A percentile compares a stretch with the other conserved stretches of the same genome.
phyloP scores from a whole-genome alignment of 495 filamentous ascomycete species.

The Penicillium ochrochloron region DNA sequence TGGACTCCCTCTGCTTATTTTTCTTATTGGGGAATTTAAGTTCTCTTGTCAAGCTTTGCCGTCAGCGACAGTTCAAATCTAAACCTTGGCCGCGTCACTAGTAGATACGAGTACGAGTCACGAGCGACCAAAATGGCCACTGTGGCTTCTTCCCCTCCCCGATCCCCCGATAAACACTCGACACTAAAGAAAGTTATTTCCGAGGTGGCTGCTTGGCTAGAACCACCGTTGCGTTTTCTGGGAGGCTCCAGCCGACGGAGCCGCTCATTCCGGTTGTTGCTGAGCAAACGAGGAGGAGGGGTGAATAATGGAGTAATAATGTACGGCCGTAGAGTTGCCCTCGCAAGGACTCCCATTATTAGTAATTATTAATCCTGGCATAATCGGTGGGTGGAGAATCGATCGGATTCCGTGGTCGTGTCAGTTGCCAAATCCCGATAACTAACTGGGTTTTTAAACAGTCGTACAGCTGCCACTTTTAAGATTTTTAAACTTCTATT shows the following conservation, averaged over 20 bases:
- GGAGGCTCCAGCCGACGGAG: conserved; percentile 28
- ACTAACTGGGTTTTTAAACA: conserved; percentile 17
- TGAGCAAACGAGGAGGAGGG: neutral
- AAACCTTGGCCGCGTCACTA: conserved; percentile 29
- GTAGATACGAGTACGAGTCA: conserved; percentile 36
- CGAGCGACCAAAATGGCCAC: conserved; percentile 25
- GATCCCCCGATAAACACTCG: conserved; percentile 8
- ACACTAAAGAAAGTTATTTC: conserved; percentile 14
- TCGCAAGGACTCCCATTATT: neutral
- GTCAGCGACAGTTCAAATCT: conserved; percentile 25
- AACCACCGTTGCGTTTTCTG: conserved; percentile 15
- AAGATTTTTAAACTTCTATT: neutral
- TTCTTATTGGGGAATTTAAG: conserved; percentile 7
- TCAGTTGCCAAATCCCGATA: conserved; percentile 25
- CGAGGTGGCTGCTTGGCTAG: conserved; percentile 20
- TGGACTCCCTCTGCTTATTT: conserved; percentile 3
- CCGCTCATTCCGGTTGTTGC: conserved; percentile 11
- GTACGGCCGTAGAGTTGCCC: neutral
- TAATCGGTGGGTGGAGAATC: conserved; percentile 3
- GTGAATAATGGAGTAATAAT: neutral
- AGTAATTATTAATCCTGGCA: conserved; percentile 20
- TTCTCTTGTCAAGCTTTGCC: conserved; percentile 28
- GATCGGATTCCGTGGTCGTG: conserved; percentile 21
- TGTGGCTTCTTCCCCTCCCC: conserved; percentile 25
- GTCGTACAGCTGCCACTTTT: neutral